Evolutionary conservation across 352 stramenopile genomes (phyloP), one percentile per base, ranked within the genome.

Genomic region (Phytophthora lateralis): DNA sequence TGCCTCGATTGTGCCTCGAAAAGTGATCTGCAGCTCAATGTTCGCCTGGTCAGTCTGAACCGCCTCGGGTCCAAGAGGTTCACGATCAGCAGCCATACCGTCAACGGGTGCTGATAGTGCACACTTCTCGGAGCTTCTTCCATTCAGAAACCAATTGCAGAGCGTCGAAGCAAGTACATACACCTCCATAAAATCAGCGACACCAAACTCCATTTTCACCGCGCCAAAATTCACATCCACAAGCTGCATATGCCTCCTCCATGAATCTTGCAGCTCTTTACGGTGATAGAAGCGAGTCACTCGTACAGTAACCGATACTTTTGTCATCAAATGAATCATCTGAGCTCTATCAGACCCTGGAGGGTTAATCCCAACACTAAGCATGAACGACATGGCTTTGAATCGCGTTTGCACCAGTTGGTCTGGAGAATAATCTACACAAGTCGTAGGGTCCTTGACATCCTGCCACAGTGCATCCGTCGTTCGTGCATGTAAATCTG

Each of bases 391-490:
- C 10, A 89, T 54, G 17, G 80, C 81, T 49, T 84, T 85, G 69
- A 89, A 89, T 1, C 77, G 70, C 17, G 81, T 90, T 61, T 84
- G 80, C n/a, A 89, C 68, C 41, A 85, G 55, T 3, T 76, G 69
- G 15, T 90, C 79, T 0, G 81, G 81, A 1, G 81, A 89, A 10
- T 77, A 78, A 14, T 89, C 79, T 6, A 89, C 73, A 29, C 75
- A 85, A 18, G 60, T 60, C 7, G 75, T 76, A 15, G 86, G 71
- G 24, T 90, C 73, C 17, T 75, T 74, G 54, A 90, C 81, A 55
- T 88, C 79, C 56, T 89, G 79, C 77, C 81, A 86, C 52, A 88
- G 18, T 10, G 81, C 71, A 41, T 90, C 85, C 2, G 79, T 89
- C 21, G 81, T 85, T 14, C 79, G 79, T 15, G 75, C 77, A 41